phyloP scores from a whole-genome alignment of 768 basidiomycete genomes.

The Rhodotorula diobovata region DNA sequence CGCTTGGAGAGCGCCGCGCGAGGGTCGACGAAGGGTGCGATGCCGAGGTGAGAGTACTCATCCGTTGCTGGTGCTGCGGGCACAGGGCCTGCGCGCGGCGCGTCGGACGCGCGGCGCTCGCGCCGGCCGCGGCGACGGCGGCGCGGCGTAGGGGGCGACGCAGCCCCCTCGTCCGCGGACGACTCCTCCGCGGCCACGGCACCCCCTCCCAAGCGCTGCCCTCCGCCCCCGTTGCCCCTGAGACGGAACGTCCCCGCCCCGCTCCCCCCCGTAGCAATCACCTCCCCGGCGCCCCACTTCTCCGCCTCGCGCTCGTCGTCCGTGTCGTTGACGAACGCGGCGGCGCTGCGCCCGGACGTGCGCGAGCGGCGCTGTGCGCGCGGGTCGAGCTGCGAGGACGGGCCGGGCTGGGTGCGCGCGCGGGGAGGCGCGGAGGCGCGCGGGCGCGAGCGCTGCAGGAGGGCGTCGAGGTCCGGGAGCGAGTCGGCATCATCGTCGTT shows the following conservation, averaged over 20 bases:
- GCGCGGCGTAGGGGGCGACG: background rate
- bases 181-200: background rate
- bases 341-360: background rate
- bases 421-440: background rate
- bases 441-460: background rate
- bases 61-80: background rate
- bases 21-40: constrained; percentile 21
- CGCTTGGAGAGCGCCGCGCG: background rate
- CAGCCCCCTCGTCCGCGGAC: background rate
- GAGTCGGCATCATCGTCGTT: background rate
- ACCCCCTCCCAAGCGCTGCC: no score
- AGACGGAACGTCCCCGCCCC: background rate
- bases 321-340: background rate
- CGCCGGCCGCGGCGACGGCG: background rate
- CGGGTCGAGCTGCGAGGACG: background rate
- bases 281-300: background rate
- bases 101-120: background rate
- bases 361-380: constrained; percentile 1
- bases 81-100: background rate
- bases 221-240: background rate
- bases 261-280: background rate
- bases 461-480: background rate
- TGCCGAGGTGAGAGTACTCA: background rate
- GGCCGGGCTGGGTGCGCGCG: background rate
- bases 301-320: constrained; percentile 7